phyloP scores from a whole-genome alignment of 257 asterid species.

The Jasminum sambac region DNA sequence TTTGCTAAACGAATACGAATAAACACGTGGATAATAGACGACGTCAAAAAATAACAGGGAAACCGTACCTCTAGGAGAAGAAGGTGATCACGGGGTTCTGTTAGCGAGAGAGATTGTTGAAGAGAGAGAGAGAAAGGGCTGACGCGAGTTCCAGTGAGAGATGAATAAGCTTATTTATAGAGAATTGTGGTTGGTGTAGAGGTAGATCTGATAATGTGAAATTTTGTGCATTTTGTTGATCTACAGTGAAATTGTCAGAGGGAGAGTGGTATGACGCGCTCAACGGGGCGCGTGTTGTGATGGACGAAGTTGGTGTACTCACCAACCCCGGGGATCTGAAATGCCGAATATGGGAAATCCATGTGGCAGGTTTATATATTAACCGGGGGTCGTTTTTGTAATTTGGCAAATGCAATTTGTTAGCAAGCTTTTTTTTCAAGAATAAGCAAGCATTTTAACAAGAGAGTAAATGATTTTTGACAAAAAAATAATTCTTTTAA shows the following conservation, averaged over 20 bases:
- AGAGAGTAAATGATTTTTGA: no score
- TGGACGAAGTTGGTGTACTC: neutral
- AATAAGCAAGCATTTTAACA: no score
- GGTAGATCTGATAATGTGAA: slow-evolving; percentile 21
- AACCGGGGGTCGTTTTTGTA: neutral
- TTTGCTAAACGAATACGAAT: no score
- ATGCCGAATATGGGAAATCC: neutral
- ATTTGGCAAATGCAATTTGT: neutral
- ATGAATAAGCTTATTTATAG: slow-evolving; percentile 26
- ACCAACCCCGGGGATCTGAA: slow-evolving; percentile 23
- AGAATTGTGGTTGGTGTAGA: neutral
- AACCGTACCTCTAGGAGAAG: slow-evolving; percentile 29
- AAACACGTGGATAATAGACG: neutral
- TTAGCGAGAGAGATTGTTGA: slow-evolving; percentile 7
- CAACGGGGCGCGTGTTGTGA: neutral
- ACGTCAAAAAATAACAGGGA: slow-evolving; percentile 11
- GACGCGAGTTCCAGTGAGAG: slow-evolving; percentile 35
- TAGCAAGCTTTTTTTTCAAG: no score
- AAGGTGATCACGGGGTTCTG: slow-evolving; percentile 3
- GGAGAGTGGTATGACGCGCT: slow-evolving; percentile 17
- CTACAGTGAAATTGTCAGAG: neutral
- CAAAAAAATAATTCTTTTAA: no score
- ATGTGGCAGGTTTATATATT: neutral
- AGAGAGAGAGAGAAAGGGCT: slow-evolving; percentile 28
- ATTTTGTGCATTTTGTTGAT: neutral